Evolutionary conservation across 2,329 filamentous ascomycete genomes (phyloP), one percentile per base, ranked within the genome.

Genomic region (Helotiales sp.): DNA sequence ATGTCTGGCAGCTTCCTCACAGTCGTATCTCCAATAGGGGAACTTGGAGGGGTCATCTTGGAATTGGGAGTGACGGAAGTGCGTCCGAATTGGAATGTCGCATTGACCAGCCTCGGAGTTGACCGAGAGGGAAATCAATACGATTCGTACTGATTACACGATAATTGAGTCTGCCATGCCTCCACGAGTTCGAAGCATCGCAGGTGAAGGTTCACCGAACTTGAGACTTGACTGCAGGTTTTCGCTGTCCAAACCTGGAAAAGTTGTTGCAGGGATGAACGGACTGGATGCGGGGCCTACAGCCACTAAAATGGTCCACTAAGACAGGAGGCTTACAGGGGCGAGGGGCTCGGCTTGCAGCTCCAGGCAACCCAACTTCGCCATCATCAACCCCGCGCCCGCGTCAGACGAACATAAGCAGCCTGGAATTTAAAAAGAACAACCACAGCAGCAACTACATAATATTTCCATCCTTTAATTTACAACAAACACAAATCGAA

Each of bases 1-100:
- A 90, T 87, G 38, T 81, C 73, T 17, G 86, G 86, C 7, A 63
- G 51, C 9, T 55, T 58, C 29, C 55, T 27, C 25, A 36, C 33
- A 34, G 54, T 49, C 19, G 50, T 22, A 17, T 52, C 30, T 10
- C 48, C 57, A 34, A 49, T 49, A 5, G 48, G 47, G 13, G 58
- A 55, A 22, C 46, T 42, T 49, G 52, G 52, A 46, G 47, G 34
- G 13, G 49, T 49, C 58, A 60, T 60, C 33, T 17, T 44, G 58
- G 46, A 33, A 30, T 8, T 44, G 10, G 33, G 30, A 13, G 7
- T 31, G 24, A 36, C 13, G 7, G 36, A 36, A 17, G 46, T 25
- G 15, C 13, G 31, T n/a, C n/a, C n/a, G n/a, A n/a, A n/a, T n/a
- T n/a, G n/a, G n/a, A n/a, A n/a, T n/a, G n/a, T n/a, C n/a, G n/a